A percentile compares a stretch with the other conserved stretches of the same genome.
Conservation (phyloP, 495 filamentous ascomycete genomes). For the Thermochaetoides thermophila region DNA sequence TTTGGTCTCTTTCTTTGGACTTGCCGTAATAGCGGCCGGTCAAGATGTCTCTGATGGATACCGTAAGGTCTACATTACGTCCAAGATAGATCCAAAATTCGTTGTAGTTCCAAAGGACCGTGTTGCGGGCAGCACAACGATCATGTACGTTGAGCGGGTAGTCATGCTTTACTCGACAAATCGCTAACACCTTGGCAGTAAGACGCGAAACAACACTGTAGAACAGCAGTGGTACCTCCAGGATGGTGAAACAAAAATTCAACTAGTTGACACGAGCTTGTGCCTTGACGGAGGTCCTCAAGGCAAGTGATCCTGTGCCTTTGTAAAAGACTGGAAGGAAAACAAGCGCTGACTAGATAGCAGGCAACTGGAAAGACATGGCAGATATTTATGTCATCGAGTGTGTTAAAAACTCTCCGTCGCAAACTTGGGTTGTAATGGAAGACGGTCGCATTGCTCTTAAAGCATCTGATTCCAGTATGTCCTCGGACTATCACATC, state of each 20-base stretch:
- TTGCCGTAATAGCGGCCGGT: slow-evolving; percentile 31
- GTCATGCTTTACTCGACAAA: not conserved
- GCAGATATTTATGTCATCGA: slow-evolving; percentile 26
- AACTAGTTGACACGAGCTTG: slow-evolving; percentile 28
- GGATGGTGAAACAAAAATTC: slow-evolving; percentile 26
- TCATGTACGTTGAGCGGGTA: slow-evolving; percentile 23
- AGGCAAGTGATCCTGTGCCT: slow-evolving; percentile 19
- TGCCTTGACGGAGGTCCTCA: slow-evolving; percentile 37
- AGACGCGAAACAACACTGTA: slow-evolving; percentile 24
- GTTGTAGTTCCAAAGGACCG: slow-evolving; percentile 29
- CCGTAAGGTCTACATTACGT: slow-evolving; percentile 34
- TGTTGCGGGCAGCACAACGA: slow-evolving; percentile 22
- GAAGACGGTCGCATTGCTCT: slow-evolving; percentile 35
- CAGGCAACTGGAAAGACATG: slow-evolving; percentile 41
- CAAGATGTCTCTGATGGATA: slow-evolving; percentile 29
- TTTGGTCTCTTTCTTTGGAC: slow-evolving; percentile 21
- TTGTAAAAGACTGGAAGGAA: too few species aligned
- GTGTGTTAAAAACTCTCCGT: slow-evolving; percentile 25
- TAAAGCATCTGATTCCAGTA: slow-evolving; percentile 13
- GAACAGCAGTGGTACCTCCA: slow-evolving; percentile 38
- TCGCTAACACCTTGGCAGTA: slow-evolving; percentile 8
- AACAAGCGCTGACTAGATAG: not conserved
- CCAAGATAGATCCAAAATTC: slow-evolving; percentile 35
- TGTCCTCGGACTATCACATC: not conserved
- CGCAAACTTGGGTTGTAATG: slow-evolving; percentile 34